Percentiles rank a stretch among this genome's conserved stretches.
These are phyloP conservation scores for Eucalyptus erythrocorys DNA, from an alignment of 345 rosid genomes.

Conservation along the genomic window DNA sequence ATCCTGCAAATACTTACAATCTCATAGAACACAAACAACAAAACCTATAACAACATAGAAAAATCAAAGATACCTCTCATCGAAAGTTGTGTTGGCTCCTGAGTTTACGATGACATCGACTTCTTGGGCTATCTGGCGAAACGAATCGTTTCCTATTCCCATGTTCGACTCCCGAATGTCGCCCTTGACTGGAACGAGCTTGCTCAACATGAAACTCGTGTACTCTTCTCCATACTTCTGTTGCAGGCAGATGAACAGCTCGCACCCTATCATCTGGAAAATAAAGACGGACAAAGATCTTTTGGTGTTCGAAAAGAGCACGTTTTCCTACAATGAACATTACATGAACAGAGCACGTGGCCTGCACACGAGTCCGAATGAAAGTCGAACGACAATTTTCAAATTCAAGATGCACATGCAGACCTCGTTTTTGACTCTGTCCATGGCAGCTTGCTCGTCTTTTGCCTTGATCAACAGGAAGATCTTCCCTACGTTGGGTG, in stretches of 20 bases:
- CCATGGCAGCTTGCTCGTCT: neutral
- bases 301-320: neutral
- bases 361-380: neutral
- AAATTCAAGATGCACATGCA: neutral
- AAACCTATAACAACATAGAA: neutral
- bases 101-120: conserved; percentile 19
- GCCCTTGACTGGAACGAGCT: neutral
- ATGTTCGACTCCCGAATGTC: neutral
- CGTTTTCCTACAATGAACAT: neutral
- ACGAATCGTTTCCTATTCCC: neutral
- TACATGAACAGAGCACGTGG: neutral
- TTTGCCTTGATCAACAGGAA: neutral
- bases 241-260: neutral
- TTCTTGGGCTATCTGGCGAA: neutral
- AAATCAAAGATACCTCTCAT: neutral
- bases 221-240: neutral
- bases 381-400: neutral
- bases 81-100: conserved; percentile 4
- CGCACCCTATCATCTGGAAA: neutral
- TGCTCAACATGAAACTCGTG: neutral
- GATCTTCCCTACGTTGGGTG: neutral
- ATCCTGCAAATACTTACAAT: neutral
- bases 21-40: neutral
- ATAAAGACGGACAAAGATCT: neutral
- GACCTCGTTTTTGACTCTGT: neutral